phyloP scores from a whole-genome alignment of 1,284 basidiomycete genomes.

The Sanghuangporus sanghuang region DNA sequence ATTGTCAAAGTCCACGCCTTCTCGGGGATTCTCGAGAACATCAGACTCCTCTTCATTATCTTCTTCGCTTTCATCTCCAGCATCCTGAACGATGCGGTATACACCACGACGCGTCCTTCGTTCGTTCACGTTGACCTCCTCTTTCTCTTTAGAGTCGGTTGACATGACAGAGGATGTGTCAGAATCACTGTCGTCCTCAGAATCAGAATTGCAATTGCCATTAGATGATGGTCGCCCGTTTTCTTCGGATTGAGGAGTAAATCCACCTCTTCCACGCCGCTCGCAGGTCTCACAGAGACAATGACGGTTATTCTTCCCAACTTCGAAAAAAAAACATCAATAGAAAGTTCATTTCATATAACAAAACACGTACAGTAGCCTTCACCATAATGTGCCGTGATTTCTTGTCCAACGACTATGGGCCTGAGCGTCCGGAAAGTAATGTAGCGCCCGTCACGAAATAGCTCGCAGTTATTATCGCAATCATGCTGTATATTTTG shows the following conservation, averaged over 20 bases:
- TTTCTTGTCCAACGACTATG: conserved; percentile 79
- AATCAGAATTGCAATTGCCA: conserved; percentile 30
- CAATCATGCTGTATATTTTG: conserved; percentile 71
- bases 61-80: conserved; percentile 47
- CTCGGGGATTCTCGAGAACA: conserved; percentile 19
- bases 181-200: conserved; percentile 36
- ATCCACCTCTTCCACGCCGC: conserved; percentile 67
- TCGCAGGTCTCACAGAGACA: conserved; percentile 92
- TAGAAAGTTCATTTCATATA: conserved; percentile 8
- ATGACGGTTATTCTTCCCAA: conserved; percentile 80
- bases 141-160: conserved; percentile 34
- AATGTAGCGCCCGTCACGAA: conserved; percentile 83
- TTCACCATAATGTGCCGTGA: conserved; percentile 82
- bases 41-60: conserved; percentile 43
- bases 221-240: conserved; percentile 32
- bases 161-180: conserved; percentile 30
- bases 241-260: conserved; percentile 51
- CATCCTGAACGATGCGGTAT: conserved; percentile 57
- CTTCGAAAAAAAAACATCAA: conserved; percentile 33
- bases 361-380: conserved; percentile 62
- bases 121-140: conserved; percentile 54
- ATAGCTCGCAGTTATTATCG: conserved; percentile 84
- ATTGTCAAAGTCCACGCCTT: not conserved
- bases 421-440: conserved; percentile 82
- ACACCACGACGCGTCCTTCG: conserved; percentile 72